phyloP scores from a whole-genome alignment of 2,329 filamentous ascomycete genomes.

The Aureobasidium leucospermi region DNA sequence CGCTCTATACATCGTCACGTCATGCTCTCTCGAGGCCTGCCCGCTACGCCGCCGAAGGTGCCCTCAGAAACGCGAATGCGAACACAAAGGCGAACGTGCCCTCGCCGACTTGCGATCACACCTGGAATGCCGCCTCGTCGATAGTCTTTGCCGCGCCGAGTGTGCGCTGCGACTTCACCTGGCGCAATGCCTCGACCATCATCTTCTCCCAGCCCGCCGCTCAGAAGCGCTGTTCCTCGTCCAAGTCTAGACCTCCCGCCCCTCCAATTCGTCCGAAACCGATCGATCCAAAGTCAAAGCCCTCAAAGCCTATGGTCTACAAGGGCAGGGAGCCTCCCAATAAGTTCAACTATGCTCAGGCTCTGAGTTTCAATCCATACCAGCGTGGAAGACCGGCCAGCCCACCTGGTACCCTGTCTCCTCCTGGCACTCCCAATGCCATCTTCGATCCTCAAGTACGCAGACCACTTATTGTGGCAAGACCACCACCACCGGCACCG shows the following conservation, averaged over 20 bases:
- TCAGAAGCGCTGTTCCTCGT: slow-evolving; percentile 3
- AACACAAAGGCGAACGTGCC: neutral
- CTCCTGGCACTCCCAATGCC: neutral
- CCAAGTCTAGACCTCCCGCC: neutral
- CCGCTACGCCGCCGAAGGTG: neutral
- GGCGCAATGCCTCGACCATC: neutral
- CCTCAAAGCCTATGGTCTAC: neutral
- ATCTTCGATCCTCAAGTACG: neutral
- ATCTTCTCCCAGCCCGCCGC: neutral
- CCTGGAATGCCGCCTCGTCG: neutral
- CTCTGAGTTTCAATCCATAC: neutral
- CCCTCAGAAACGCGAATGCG: neutral
- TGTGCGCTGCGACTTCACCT: neutral
- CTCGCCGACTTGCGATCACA: neutral
- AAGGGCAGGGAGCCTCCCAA: neutral
- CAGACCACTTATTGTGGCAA: neutral
- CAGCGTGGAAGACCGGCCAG: neutral
- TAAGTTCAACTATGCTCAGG: neutral
- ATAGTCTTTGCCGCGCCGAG: neutral
- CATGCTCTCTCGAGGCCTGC: neutral
- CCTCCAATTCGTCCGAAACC: neutral
- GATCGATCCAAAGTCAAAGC: neutral
- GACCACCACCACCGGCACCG: neutral
- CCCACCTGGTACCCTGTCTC: neutral
- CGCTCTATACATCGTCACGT: neutral